These are phyloP conservation scores for Penicillium capsulatum DNA, from an alignment of 2,329 filamentous ascomycete species.

Conservation along the genomic window DNA sequence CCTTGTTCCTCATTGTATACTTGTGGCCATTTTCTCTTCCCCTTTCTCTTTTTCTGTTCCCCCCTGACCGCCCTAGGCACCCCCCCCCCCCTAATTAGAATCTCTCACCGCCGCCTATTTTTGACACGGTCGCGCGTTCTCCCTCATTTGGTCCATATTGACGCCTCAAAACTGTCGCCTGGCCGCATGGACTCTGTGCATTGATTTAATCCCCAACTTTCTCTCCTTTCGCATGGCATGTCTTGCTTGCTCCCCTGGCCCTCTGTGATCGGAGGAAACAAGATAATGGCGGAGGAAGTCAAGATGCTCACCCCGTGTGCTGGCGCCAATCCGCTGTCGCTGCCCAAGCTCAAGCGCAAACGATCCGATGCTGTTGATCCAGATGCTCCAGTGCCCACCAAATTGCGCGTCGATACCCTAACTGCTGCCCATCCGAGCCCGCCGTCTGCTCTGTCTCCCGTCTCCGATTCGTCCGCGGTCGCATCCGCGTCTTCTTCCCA, in stretches of 20 bases:
- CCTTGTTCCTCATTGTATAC: conserved; percentile 16
- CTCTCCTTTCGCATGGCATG: conserved; percentile 45
- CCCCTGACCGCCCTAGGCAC: conserved; percentile 2
- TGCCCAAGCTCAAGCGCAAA: conserved; percentile 55
- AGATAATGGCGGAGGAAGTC: conserved; percentile 42
- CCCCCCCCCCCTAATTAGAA: no score
- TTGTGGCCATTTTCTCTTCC: conserved; percentile 23
- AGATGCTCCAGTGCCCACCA: conserved; percentile 30
- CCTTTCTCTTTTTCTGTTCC: conserved; percentile 7
- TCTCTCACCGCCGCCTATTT: no score
- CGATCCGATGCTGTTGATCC: conserved; percentile 48
- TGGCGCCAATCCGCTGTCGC: conserved; percentile 25
- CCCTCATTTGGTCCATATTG: neutral
- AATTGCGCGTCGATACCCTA: conserved; percentile 29
- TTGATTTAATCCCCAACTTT: conserved; percentile 7
- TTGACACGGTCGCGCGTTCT: conserved; percentile 23
- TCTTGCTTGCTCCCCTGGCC: conserved; percentile 48
- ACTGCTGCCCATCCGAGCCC: conserved; percentile 5
- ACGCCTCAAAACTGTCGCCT: neutral
- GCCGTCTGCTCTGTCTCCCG: conserved; percentile 6
- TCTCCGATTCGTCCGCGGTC: conserved; percentile 11
- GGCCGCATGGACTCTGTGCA: conserved; percentile 15
- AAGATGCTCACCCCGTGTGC: conserved; percentile 41
- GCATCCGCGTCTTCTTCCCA: conserved; percentile 15
- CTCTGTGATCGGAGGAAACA: conserved; percentile 44